Percentiles rank a stretch among this genome's conserved stretches.
These are phyloP conservation scores for Blepharisma japonicum DNA, from an alignment of 73 alveolate genomes.

Conservation along the genomic window DNA sequence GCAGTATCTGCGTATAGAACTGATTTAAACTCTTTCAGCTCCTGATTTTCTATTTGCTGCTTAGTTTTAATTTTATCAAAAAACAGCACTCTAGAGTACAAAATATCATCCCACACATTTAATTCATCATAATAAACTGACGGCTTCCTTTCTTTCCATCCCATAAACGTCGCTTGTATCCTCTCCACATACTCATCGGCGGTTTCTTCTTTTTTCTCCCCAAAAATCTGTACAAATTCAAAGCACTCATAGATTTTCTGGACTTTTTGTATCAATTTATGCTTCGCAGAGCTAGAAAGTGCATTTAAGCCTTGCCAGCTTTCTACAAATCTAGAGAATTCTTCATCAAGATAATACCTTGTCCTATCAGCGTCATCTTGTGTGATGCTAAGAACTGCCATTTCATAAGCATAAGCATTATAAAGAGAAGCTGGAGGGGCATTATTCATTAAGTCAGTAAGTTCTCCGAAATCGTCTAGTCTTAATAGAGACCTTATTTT, in stretches of 20 bases:
- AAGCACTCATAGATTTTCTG: constrained; percentile 80
- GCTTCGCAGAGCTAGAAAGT: constrained; percentile 75
- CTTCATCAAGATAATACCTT: constrained; percentile 48
- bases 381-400: constrained; percentile 44
- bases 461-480: neutral
- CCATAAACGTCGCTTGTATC: constrained; percentile 45
- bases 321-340: constrained; percentile 37
- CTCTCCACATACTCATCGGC: constrained; percentile 51
- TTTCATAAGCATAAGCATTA: constrained; percentile 49
- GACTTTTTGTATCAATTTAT: constrained; percentile 72
- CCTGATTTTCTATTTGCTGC: neutral
- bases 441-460: neutral
- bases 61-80: constrained; percentile 38
- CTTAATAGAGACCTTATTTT: constrained; percentile 12
- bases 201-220: constrained; percentile 57
- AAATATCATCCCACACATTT: constrained; percentile 81
- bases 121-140: constrained; percentile 74
- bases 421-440: constrained; percentile 52
- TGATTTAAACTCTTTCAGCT: constrained; percentile 46
- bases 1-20: constrained; percentile 53
- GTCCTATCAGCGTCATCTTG: constrained; percentile 66
- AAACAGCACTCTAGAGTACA: constrained; percentile 70
- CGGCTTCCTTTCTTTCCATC: constrained; percentile 79
- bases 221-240: constrained; percentile 54
- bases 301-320: constrained; percentile 76